Conservation (phyloP, 805 yeast genomes). For the Wickerhamiella brachini region DNA sequence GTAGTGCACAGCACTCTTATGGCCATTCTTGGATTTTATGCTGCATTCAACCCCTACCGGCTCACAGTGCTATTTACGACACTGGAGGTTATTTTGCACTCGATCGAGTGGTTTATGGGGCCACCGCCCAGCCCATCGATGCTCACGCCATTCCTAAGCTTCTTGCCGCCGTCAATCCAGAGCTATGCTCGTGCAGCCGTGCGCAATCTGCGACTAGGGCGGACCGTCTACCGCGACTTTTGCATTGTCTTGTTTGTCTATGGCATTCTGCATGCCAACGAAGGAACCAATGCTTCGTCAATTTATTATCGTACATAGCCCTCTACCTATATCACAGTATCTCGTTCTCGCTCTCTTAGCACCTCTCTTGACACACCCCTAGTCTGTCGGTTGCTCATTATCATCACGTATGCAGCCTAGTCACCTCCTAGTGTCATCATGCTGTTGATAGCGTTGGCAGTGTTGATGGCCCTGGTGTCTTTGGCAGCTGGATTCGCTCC, state of each 20-base stretch:
- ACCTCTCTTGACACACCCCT: neutral
- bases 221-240: constrained; percentile 17
- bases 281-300: neutral
- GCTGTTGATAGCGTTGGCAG: constrained; percentile 10
- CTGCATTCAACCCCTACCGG: constrained; percentile 14
- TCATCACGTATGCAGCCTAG: neutral
- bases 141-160: constrained; percentile 17
- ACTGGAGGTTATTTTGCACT: constrained; percentile 13
- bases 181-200: constrained; percentile 15
- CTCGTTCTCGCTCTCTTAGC: too few species aligned
- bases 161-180: constrained; percentile 20
- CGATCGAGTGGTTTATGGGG: constrained; percentile 9
- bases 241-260: constrained; percentile 19
- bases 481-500: constrained; percentile 18
- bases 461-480: constrained; percentile 15
- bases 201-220: constrained; percentile 8
- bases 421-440: constrained; percentile 2
- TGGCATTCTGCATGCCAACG: constrained; percentile 8
- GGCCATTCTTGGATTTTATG: constrained; percentile 16
- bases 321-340: neutral
- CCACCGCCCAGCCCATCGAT: constrained; percentile 8
- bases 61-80: constrained; percentile 15
- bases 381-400: too few species aligned
- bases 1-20: constrained; percentile 13
- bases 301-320: neutral